Conservation (phyloP, 2,329 filamentous ascomycete species). For the Aspergillus sp. region DNA sequence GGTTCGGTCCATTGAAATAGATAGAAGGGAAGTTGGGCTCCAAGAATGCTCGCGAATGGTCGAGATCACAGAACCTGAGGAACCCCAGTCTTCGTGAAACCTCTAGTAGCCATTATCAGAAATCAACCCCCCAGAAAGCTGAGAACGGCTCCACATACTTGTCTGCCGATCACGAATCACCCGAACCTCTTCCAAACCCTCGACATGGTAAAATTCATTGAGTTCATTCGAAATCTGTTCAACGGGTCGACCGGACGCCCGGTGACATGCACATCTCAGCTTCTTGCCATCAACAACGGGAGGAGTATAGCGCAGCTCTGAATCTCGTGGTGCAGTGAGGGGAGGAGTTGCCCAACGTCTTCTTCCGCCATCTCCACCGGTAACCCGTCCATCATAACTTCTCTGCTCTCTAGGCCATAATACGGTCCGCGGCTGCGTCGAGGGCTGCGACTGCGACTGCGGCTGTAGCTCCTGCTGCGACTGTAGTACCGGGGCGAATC, state of each 20-base stretch:
- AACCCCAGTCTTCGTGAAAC: conserved; percentile 52
- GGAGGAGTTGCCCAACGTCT: conserved; percentile 41
- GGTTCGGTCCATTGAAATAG: conserved; percentile 42
- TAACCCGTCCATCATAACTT: conserved; percentile 46
- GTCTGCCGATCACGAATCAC: conserved; percentile 54
- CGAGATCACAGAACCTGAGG: conserved; percentile 46
- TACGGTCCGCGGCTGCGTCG: conserved; percentile 32
- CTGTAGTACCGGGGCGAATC: conserved; percentile 37
- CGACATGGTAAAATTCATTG: conserved; percentile 44
- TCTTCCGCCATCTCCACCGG: conserved; percentile 45
- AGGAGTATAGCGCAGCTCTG: conserved; percentile 12
- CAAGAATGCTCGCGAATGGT: conserved; percentile 47
- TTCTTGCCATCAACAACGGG: conserved; percentile 23
- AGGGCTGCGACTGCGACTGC: conserved; percentile 29
- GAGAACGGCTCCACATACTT: conserved; percentile 33
- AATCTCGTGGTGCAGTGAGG: conserved; percentile 9
- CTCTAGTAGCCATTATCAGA: conserved; percentile 31
- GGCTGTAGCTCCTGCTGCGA: conserved; percentile 31
- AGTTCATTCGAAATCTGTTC: conserved; percentile 53
- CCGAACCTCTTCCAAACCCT: conserved; percentile 50
- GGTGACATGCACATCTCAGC: conserved; percentile 37
- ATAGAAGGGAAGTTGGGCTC: conserved; percentile 47
- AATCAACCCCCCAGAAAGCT: background rate
- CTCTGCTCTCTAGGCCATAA: conserved; percentile 40
- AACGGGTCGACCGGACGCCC: conserved; percentile 26